Conservation (phyloP, 2,329 filamentous ascomycete species). For the Orbilia brochopaga region DNA sequence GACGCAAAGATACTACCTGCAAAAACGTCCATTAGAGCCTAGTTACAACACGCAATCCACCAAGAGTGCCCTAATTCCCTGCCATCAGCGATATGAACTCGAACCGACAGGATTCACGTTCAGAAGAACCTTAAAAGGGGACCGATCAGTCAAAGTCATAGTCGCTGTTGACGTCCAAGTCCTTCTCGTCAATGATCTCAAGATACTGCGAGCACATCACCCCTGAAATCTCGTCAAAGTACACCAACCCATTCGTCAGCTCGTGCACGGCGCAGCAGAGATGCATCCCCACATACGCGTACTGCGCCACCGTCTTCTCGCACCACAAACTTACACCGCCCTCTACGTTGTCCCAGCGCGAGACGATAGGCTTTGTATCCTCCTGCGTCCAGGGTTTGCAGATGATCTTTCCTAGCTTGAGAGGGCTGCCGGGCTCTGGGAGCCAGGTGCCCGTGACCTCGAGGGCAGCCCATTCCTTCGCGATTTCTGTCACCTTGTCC, state of each 20-base stretch:
- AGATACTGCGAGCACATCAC: conserved; percentile 43
- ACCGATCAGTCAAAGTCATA: conserved; percentile 32
- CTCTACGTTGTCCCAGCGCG: conserved; percentile 19
- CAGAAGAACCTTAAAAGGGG: not conserved
- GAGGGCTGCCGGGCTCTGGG: conserved; percentile 30
- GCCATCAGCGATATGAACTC: too few relatives aligned
- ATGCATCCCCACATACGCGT: conserved; percentile 55
- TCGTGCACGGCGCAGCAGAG: conserved; percentile 52
- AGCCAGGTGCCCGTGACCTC: conserved; percentile 56
- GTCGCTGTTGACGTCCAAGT: conserved; percentile 51
- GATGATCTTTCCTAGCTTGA: conserved; percentile 34
- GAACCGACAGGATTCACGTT: too few relatives aligned
- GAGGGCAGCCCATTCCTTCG: conserved; percentile 56
- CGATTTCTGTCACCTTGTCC: conserved; percentile 50
- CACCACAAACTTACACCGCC: conserved; percentile 60
- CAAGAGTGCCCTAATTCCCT: too few relatives aligned
- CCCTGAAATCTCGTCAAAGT: conserved; percentile 39
- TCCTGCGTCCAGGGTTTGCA: conserved; percentile 38
- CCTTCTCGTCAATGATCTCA: conserved; percentile 52
- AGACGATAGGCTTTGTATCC: conserved; percentile 25
- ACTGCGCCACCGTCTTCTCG: conserved; percentile 59
- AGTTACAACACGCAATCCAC: too few relatives aligned
- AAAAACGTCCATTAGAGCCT: too few relatives aligned
- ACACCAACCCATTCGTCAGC: conserved; percentile 21
- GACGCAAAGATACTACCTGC: too few relatives aligned